Percentiles rank a stretch among this genome's conserved stretches.
These are phyloP conservation scores for Colletotrichum lindemuthianum DNA, from an alignment of 2,329 filamentous ascomycete species.

Conservation along the genomic window DNA sequence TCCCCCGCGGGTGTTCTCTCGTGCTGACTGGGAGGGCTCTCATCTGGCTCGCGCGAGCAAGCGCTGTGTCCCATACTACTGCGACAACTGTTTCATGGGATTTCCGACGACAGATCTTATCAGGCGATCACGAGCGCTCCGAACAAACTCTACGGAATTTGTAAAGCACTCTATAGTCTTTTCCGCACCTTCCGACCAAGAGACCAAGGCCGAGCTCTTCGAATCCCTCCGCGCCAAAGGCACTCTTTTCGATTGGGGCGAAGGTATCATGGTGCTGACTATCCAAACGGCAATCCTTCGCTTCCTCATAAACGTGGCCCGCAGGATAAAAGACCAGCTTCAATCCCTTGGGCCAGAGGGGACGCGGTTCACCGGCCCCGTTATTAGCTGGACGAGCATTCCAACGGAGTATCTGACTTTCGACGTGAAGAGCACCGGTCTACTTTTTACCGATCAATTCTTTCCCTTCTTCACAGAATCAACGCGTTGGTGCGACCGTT, in stretches of 20 bases:
- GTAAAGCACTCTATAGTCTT: conserved; percentile 5
- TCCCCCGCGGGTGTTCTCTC: conserved; percentile 5
- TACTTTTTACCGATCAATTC: background rate
- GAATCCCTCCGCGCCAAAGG: conserved; percentile 1
- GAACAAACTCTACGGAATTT: background rate
- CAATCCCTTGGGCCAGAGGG: too few relatives aligned
- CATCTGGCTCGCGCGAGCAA: conserved; percentile 9
- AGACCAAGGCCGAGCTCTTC: conserved; percentile 7
- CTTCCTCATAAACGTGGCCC: background rate
- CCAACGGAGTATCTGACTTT: background rate
- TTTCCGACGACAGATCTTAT: conserved; percentile 2
- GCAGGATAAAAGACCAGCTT: background rate
- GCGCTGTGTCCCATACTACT: background rate
- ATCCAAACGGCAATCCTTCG: conserved; percentile 16
- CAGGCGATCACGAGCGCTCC: background rate
- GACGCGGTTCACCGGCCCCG: too few relatives aligned
- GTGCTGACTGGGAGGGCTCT: conserved; percentile 12
- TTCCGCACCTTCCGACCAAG: background rate
- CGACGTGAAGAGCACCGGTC: background rate
- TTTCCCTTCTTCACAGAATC: background rate
- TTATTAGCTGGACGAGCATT: background rate
- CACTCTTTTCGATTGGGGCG: conserved; percentile 18
- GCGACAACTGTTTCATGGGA: conserved; percentile 28
- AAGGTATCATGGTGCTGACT: conserved; percentile 22
- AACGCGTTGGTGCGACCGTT: background rate